Conservation (phyloP, 352 stramenopile genomes). For the Phytophthora syringae region DNA sequence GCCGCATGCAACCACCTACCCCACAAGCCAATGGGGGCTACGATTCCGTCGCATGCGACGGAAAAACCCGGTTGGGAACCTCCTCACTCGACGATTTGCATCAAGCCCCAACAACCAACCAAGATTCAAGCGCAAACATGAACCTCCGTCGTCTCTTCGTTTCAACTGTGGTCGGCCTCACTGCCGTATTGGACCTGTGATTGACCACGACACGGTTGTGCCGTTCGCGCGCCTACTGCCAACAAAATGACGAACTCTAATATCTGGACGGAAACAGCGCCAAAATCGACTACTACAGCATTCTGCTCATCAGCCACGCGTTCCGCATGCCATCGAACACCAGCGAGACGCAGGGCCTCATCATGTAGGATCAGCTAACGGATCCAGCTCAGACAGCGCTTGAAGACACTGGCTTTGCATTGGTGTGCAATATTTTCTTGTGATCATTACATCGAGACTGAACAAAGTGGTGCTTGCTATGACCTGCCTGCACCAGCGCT, state of each 20-base stretch:
- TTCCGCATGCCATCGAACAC: slow-evolving; percentile 4
- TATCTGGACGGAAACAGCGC: slow-evolving; percentile 2
- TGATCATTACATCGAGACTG: too few species aligned
- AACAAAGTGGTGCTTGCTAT: too few species aligned
- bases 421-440: too few species aligned
- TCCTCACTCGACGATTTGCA: neutral
- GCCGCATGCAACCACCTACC: too few species aligned
- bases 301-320: slow-evolving; percentile 7
- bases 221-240: slow-evolving; percentile 11
- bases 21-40: too few species aligned
- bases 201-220: neutral
- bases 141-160: neutral
- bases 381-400: slow-evolving; percentile 12
- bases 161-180: neutral
- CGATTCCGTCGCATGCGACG: too few species aligned
- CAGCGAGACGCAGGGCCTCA: slow-evolving; percentile 13
- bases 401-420: slow-evolving; percentile 15
- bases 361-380: slow-evolving; percentile 21
- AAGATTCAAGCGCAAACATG: neutral
- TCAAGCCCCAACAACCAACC: neutral
- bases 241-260: too few species aligned
- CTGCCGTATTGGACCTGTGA: neutral
- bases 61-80: too few species aligned
- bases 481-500: too few species aligned
- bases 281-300: slow-evolving; percentile 15